A percentile compares a stretch with the other conserved stretches of the same genome.
These are phyloP conservation scores for Aspergillus ochraceus DNA, from an alignment of 2,329 filamentous ascomycete species.

Conservation along the genomic window DNA sequence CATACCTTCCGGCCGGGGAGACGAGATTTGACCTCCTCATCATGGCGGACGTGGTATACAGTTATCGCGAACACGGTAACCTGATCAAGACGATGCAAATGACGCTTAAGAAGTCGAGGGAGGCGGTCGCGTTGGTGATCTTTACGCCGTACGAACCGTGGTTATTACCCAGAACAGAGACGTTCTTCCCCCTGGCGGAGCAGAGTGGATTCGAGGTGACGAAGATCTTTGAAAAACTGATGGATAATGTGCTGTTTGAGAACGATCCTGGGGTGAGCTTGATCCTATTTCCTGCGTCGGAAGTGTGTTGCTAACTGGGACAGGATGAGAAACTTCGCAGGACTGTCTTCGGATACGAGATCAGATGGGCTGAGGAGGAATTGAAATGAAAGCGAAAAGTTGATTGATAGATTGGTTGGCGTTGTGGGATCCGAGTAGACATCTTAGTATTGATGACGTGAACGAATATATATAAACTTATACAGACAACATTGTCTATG, in stretches of 20 bases:
- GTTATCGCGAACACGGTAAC: conserved; percentile 81
- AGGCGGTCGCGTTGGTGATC: conserved; percentile 75
- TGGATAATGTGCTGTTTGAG: conserved; percentile 87
- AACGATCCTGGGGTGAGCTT: conserved; percentile 71
- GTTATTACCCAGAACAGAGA: conserved; percentile 79
- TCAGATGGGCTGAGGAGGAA: conserved; percentile 60
- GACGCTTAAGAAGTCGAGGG: conserved; percentile 59
- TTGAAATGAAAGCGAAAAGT: conserved; percentile 11
- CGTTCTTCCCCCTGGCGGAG: conserved; percentile 77
- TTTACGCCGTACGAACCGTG: conserved; percentile 94
- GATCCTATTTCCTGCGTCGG: no score
- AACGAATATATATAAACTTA: not conserved
- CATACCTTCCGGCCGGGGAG: conserved; percentile 51
- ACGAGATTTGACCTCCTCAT: conserved; percentile 74
- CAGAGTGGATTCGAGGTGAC: conserved; percentile 72
- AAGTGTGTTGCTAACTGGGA: conserved; percentile 13
- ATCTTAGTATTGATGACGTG: not conserved
- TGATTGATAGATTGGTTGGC: not conserved
- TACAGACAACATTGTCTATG: not conserved
- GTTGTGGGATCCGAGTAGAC: not conserved
- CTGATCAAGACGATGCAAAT: conserved; percentile 70
- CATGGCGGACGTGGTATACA: conserved; percentile 86
- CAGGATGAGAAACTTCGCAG: conserved; percentile 75
- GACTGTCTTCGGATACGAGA: conserved; percentile 76
- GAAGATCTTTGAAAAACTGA: conserved; percentile 75